phyloP scores from a whole-genome alignment of 179 eudicot species.

The Spinacia oleracea region DNA sequence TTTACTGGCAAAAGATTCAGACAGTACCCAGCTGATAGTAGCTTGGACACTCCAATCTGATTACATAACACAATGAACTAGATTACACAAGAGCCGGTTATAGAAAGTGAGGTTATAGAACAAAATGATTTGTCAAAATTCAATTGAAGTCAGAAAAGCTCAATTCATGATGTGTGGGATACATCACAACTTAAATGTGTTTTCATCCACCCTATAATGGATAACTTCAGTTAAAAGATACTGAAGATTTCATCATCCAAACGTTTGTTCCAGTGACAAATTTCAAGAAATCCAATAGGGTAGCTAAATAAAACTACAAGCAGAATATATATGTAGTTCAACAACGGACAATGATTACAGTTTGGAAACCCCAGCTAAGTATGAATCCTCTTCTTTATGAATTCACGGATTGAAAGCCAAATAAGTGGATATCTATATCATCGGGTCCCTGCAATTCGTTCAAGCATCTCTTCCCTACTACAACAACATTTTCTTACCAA shows the following conservation, averaged over 20 bases:
- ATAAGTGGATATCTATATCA: neutral
- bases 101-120: neutral
- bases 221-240: neutral
- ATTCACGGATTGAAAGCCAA: neutral
- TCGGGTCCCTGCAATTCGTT: neutral
- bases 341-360: neutral
- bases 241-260: neutral
- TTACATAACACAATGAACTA: slow-evolving; percentile 25
- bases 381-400: neutral
- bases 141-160: neutral
- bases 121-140: neutral
- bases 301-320: neutral
- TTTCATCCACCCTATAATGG: neutral
- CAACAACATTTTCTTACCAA: neutral
- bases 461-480: neutral
- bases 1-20: slow-evolving; percentile 56
- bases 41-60: slow-evolving; percentile 98
- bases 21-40: slow-evolving; percentile 71
- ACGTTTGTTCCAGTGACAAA: neutral
- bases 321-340: neutral
- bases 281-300: neutral
- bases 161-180: neutral
- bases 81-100: neutral
- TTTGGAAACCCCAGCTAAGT: neutral
- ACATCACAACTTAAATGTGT: neutral